These are phyloP conservation scores for Coniochaeta pulveracea DNA, from an alignment of 2,329 filamentous ascomycete genomes.

Conservation along the genomic window DNA sequence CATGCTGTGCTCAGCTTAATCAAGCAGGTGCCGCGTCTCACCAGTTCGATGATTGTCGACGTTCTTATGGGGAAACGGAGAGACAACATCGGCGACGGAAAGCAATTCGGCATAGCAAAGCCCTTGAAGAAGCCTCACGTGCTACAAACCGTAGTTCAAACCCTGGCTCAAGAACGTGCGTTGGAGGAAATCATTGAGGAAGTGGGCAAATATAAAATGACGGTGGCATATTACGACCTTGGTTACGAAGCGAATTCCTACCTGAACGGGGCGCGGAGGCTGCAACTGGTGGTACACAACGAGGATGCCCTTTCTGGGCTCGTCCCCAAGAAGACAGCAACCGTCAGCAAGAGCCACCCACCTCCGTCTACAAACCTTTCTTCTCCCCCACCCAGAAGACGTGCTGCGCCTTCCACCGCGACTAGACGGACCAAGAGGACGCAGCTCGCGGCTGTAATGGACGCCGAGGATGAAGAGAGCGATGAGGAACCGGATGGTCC, in stretches of 20 bases:
- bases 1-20: slow-evolving; percentile 60
- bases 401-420: no score
- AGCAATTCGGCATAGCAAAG: slow-evolving; percentile 57
- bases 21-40: slow-evolving; percentile 48
- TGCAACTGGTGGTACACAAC: slow-evolving; percentile 26
- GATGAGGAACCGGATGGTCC: slow-evolving; percentile 24
- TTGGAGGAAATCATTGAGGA: slow-evolving; percentile 59
- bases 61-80: slow-evolving; percentile 62
- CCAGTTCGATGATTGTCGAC: slow-evolving; percentile 72
- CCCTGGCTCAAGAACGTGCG: slow-evolving; percentile 61
- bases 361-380: slow-evolving; percentile 38
- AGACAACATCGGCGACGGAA: slow-evolving; percentile 41
- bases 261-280: slow-evolving; percentile 29
- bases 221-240: slow-evolving; percentile 58
- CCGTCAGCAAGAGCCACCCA: slow-evolving; percentile 11
- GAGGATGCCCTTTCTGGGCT: slow-evolving; percentile 14
- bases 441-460: slow-evolving; percentile 14
- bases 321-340: slow-evolving; percentile 13
- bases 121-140: slow-evolving; percentile 59
- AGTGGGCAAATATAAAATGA: slow-evolving; percentile 51
- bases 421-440: slow-evolving; percentile 27
- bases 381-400: slow-evolving; percentile 28
- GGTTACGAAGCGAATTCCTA: slow-evolving; percentile 31
- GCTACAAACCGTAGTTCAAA: slow-evolving; percentile 73
- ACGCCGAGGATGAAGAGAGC: slow-evolving; percentile 24